Conservation (phyloP, 192 early-diverging fungal species). For the Cladochytrium replicatum region DNA sequence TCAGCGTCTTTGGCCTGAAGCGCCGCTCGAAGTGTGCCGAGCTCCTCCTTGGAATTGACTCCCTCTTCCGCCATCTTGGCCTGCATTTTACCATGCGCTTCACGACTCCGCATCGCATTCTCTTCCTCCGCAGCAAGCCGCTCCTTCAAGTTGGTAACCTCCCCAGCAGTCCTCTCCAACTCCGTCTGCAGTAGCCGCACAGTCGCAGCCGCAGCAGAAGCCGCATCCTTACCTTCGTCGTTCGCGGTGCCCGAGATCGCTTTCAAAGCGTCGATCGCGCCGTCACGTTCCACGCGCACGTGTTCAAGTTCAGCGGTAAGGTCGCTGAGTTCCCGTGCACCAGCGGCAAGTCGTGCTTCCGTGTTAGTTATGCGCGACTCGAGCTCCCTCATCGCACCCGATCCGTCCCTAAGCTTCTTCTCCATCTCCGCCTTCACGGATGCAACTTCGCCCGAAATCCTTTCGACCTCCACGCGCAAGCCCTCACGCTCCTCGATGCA, state of each 20-base stretch:
- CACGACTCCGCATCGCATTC: too few relatives aligned
- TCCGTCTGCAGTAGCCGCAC: not conserved
- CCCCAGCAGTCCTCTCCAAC: not conserved
- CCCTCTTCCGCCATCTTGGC: too few relatives aligned
- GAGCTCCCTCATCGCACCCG: not conserved
- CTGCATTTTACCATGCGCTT: too few relatives aligned
- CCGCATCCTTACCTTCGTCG: not conserved
- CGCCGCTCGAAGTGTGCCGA: too few relatives aligned
- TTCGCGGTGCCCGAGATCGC: not conserved
- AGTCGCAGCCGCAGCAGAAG: not conserved
- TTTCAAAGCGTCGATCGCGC: not conserved
- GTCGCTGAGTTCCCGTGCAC: not conserved
- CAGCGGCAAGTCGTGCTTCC: not conserved
- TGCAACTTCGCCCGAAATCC: not conserved
- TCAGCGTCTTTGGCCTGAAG: too few relatives aligned
- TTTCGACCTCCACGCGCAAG: not conserved
- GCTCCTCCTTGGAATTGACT: too few relatives aligned
- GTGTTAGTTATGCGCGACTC: not conserved
- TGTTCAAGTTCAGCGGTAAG: not conserved
- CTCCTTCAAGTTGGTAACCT: not conserved
- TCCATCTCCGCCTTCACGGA: not conserved
- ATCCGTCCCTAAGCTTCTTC: not conserved
- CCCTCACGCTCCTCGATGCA: too few relatives aligned
- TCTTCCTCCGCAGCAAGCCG: too few relatives aligned
- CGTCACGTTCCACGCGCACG: not conserved